These are phyloP conservation scores for Cyclotella choctawhatcheeana DNA, from an alignment of 108 stramenopile species.

Conservation along the genomic window DNA sequence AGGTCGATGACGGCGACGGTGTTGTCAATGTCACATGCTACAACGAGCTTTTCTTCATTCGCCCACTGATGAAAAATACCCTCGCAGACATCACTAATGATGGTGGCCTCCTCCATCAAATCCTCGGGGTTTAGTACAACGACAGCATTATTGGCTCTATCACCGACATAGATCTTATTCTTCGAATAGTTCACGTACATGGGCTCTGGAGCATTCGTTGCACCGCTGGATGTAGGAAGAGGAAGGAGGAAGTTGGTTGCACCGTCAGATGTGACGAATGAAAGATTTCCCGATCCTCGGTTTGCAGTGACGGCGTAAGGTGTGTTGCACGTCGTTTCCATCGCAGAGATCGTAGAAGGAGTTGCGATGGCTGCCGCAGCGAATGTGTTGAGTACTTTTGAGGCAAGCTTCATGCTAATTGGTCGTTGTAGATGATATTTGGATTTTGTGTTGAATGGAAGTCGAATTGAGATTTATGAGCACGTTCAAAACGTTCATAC, in stretches of 20 bases:
- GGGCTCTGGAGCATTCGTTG: neutral
- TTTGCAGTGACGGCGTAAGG: constrained; percentile 2
- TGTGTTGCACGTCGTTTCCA: constrained; percentile 1
- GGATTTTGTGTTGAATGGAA: too few species aligned
- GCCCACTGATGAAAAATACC: constrained; percentile 6
- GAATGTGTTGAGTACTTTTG: neutral
- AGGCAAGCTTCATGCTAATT: neutral
- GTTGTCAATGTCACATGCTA: neutral
- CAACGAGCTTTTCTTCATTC: neutral
- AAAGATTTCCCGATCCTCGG: neutral
- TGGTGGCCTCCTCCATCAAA: constrained; percentile 1
- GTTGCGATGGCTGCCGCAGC: neutral
- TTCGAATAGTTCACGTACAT: neutral
- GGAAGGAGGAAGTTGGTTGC: neutral
- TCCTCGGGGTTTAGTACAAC: neutral
- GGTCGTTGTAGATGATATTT: too few species aligned
- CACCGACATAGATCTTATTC: neutral
- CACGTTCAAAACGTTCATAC: too few species aligned
- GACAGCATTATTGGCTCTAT: constrained; percentile 7
- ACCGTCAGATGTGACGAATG: neutral
- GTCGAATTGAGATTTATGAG: too few species aligned
- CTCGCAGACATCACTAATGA: neutral
- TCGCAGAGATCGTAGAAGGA: neutral
- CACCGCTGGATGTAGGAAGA: too few species aligned
- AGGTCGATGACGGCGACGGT: neutral